A percentile compares a stretch with the other conserved stretches of the same genome.
Conservation (phyloP, 768 basidiomycete species). For the Sistotremastrum suecicum region DNA sequence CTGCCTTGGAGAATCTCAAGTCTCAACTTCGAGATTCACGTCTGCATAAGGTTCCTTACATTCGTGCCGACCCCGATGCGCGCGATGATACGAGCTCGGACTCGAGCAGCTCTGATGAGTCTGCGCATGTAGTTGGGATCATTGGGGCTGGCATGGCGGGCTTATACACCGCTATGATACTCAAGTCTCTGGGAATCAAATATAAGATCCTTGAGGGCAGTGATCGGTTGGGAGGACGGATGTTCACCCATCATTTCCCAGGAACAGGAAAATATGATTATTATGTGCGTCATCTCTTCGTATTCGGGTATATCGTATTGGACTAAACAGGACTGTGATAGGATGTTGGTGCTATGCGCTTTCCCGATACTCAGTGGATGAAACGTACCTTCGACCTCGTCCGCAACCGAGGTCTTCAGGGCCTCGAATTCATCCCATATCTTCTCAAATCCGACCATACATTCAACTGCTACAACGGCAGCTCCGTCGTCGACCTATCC, state of each 20-base stretch:
- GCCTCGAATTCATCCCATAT: too few relatives aligned
- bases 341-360: conserved; percentile 15
- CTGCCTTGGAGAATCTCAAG: too few relatives aligned
- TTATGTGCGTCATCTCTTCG: neutral
- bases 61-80: too few relatives aligned
- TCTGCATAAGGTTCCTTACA: too few relatives aligned
- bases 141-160: conserved; percentile 10
- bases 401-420: neutral
- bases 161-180: conserved; percentile 12
- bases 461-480: too few relatives aligned
- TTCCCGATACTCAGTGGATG: conserved; percentile 9
- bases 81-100: too few relatives aligned
- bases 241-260: conserved; percentile 9
- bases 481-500: too few relatives aligned
- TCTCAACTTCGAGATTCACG: too few relatives aligned
- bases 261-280: conserved; percentile 3
- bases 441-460: too few relatives aligned
- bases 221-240: conserved; percentile 9
- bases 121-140: conserved; percentile 2
- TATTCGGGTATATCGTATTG: too few relatives aligned
- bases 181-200: conserved; percentile 9
- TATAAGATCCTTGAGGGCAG: conserved; percentile 12
- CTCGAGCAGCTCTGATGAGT: too few relatives aligned
- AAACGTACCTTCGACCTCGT: conserved; percentile 8
- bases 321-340: neutral